These are phyloP conservation scores for Mrakia blollopis DNA, from an alignment of 768 basidiomycete genomes.

Conservation along the genomic window DNA sequence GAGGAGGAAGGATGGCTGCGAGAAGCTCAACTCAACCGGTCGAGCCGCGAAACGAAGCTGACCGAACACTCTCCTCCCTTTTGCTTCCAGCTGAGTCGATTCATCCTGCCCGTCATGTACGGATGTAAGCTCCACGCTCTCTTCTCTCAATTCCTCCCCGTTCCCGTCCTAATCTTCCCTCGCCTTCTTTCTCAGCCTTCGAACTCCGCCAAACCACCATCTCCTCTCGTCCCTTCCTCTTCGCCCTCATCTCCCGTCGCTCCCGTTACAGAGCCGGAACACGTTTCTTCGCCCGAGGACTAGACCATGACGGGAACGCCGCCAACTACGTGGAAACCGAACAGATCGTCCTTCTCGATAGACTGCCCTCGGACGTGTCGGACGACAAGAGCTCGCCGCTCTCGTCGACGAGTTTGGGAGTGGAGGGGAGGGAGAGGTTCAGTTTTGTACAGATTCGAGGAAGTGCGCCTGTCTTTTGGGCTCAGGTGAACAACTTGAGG, in stretches of 20 bases:
- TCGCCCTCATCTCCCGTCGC: slow-evolving; percentile 86
- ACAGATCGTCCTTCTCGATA: slow-evolving; percentile 76
- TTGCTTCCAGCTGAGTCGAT: slow-evolving; percentile 64
- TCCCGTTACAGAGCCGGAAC: slow-evolving; percentile 93
- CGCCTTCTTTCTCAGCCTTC: slow-evolving; percentile 58
- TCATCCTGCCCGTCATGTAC: slow-evolving; percentile 87
- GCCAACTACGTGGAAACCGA: slow-evolving; percentile 99
- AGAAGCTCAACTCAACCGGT: background rate
- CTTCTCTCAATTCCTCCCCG: background rate
- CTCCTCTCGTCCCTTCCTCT: slow-evolving; percentile 63
- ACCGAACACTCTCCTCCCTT: background rate
- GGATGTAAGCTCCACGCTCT: slow-evolving; percentile 65
- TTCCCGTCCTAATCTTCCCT: background rate
- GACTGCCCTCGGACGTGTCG: slow-evolving; percentile 34
- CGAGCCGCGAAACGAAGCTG: background rate
- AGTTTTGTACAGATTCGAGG: slow-evolving; percentile 93
- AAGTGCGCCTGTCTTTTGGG: slow-evolving; percentile 92
- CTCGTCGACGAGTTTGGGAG: too few relatives aligned
- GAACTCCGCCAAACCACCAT: slow-evolving; percentile 74
- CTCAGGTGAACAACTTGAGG: slow-evolving; percentile 86
- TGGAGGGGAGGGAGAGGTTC: slow-evolving; percentile 49
- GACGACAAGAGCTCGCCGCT: slow-evolving; percentile 30
- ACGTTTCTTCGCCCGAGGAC: slow-evolving; percentile 90
- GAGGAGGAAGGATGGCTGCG: too few relatives aligned
- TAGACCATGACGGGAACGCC: slow-evolving; percentile 81